Percentiles rank a stretch among this genome's conserved stretches.
phyloP scores from a whole-genome alignment of 495 filamentous ascomycete species.

The Thermothielavioides terrestris region DNA sequence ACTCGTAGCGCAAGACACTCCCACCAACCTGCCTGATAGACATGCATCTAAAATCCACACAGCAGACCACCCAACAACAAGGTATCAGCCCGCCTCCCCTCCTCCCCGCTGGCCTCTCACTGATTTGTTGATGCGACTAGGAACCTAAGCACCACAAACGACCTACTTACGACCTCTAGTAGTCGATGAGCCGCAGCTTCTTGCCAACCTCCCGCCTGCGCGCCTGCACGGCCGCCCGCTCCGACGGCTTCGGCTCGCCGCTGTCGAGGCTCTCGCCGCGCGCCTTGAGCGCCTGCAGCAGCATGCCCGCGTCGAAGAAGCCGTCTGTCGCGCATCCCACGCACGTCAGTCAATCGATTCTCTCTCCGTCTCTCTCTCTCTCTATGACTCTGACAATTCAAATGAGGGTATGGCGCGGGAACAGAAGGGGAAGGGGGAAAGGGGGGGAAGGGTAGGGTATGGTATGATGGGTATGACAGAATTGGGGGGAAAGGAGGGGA shows the following conservation, averaged over 20 bases:
- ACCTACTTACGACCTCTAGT: conserved; percentile 40
- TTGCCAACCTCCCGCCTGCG: conserved; percentile 65
- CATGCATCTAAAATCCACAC: too few species aligned
- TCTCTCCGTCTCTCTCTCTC: too few species aligned
- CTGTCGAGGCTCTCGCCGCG: conserved; percentile 35
- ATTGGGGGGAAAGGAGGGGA: conserved; percentile 36
- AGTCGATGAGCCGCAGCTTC: conserved; percentile 68
- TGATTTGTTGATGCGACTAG: too few species aligned
- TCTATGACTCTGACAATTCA: too few species aligned
- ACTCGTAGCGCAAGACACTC: too few species aligned
- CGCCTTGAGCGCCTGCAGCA: conserved; percentile 75
- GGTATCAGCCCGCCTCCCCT: too few species aligned
- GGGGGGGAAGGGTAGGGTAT: background rate
- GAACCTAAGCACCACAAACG: too few species aligned
- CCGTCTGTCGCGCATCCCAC: conserved; percentile 51
- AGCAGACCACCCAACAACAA: too few species aligned
- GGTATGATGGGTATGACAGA: background rate
- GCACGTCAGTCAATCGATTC: background rate
- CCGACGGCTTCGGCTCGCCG: conserved; percentile 34
- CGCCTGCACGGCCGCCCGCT: conserved; percentile 40
- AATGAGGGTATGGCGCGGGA: too few species aligned
- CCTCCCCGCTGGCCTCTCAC: too few species aligned
- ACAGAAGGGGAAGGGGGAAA: background rate
- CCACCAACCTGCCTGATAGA: too few species aligned
- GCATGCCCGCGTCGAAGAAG: conserved; percentile 93